Evolutionary conservation across 306 rosid genomes (phyloP).

Genomic region (Quercus glauca): DNA sequence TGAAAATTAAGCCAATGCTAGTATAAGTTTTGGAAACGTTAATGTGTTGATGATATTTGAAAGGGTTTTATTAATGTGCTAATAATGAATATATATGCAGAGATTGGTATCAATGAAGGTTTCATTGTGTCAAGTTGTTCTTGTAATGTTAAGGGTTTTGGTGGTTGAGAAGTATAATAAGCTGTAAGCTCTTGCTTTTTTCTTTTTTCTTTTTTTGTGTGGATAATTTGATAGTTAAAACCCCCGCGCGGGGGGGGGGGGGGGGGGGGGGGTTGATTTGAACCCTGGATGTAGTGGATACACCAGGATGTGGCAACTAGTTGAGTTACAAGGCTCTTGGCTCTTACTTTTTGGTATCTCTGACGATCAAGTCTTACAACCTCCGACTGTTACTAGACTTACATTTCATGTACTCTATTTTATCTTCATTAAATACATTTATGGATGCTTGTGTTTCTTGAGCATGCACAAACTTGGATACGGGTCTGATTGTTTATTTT

Average conservation of each 20-base stretch:
- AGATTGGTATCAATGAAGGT: not conserved
- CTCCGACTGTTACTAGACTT: too few relatives aligned
- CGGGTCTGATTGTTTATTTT: not conserved
- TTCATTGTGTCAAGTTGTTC: not conserved
- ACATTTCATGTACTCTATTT: not conserved
- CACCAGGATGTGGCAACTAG: too few relatives aligned
- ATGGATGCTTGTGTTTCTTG: not conserved
- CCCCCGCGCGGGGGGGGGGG: too few relatives aligned
- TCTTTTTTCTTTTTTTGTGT: too few relatives aligned
- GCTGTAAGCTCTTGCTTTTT: not conserved
- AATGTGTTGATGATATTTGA: not conserved
- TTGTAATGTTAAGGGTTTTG: not conserved
- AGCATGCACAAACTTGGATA: not conserved
- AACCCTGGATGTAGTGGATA: too few relatives aligned
- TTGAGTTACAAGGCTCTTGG: too few relatives aligned
- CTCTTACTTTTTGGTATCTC: too few relatives aligned
- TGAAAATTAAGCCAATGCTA: not conserved
- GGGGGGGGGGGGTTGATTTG: rapidly evolving
- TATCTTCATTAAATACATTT: not conserved
- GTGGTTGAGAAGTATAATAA: not conserved
- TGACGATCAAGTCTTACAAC: too few relatives aligned
- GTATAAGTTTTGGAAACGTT: not conserved
- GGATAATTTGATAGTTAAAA: too few relatives aligned
- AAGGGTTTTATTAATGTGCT: not conserved
- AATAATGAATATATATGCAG: not conserved